Base-by-base conservation (phyloP, 768 basidiomycete species). In the Clavulina sp. region DNA sequence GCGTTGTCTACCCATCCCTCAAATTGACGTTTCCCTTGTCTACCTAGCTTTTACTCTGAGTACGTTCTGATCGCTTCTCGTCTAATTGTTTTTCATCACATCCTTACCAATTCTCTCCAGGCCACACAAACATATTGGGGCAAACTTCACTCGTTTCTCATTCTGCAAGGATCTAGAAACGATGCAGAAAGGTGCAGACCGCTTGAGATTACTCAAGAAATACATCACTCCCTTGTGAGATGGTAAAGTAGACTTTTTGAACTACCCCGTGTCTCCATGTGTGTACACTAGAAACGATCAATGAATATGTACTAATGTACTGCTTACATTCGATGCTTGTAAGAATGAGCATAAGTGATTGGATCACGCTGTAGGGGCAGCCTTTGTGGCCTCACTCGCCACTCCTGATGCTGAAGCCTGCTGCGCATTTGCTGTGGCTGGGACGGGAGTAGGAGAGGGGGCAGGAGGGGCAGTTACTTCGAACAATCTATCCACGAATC, bases 141-240 rank as follows among this genome's bases (percentile, higher is more conserved):
- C 93, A 64, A 80, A 70, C 46, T 93, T 80, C 61, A 79, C 75
- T 23, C 76, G 88, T 51, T 96, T 97, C 62, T 81, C 89, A 1
- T 91, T 95, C 71, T 96, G 95, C 73, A 99, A 99, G 63, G 93
- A 97, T 60, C 56, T 78, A 19, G 87, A 85, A 36, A 93, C 88
- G 0, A 72, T 99, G 16, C 73, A 69, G 54, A 69, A 67, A 21
- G 95, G 93, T 19, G 80, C 78, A 23, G 80, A 84, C 60, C 76
- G 87, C n/a, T 68, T 99, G 19, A 73, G 81, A 63, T 69, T 68
- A 23, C 68, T 99, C 57, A 76, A 74, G 60, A 75, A 85, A 51
- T 93, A 73, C 66, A n/a, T n/a, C n/a, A n/a, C n/a, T n/a, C n/a
- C n/a, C n/a, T n/a, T n/a, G n/a, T n/a, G n/a, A n/a, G n/a, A n/a